Evolutionary conservation across 768 basidiomycete genomes (phyloP).

Genomic region (Cystobasidium onofrii): DNA sequence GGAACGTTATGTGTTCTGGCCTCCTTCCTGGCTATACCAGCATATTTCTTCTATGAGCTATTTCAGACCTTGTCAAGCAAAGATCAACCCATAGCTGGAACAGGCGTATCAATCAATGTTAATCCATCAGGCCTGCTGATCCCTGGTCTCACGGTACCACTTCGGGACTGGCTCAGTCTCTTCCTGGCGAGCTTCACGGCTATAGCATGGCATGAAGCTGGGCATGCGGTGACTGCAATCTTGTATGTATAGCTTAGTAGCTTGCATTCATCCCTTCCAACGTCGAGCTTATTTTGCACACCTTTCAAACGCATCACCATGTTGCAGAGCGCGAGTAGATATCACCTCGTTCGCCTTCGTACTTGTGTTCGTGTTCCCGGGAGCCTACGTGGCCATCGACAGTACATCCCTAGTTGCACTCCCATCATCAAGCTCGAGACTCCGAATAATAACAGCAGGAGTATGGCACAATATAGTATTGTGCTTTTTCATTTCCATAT

Average conservation of each 20-base stretch:
- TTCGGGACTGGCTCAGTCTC: background rate
- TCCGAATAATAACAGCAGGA: constrained; percentile 12
- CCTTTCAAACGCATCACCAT: too few relatives aligned
- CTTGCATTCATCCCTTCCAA: too few relatives aligned
- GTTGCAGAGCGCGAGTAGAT: background rate
- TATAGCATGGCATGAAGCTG: constrained; percentile 20
- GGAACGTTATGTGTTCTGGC: background rate
- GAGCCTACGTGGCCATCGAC: constrained; percentile 14
- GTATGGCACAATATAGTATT: constrained; percentile 25
- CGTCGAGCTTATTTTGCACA: too few relatives aligned
- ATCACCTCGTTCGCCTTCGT: background rate
- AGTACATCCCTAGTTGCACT: background rate
- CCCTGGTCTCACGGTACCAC: constrained; percentile 14
- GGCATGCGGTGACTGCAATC: constrained; percentile 13
- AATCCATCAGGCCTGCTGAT: background rate
- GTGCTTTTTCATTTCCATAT: background rate
- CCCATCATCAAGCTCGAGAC: background rate
- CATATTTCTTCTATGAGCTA: background rate
- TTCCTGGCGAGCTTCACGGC: constrained; percentile 1
- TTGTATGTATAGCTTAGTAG: too few relatives aligned
- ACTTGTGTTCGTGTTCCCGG: constrained; percentile 10
- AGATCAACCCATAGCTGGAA: background rate
- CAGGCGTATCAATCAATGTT: background rate
- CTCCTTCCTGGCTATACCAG: background rate
- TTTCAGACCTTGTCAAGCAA: background rate